Evolutionary conservation across 2,329 filamentous ascomycete species (phyloP), one percentile per base, ranked within the genome.

Genomic region (Cercospora zeae-maydis): DNA sequence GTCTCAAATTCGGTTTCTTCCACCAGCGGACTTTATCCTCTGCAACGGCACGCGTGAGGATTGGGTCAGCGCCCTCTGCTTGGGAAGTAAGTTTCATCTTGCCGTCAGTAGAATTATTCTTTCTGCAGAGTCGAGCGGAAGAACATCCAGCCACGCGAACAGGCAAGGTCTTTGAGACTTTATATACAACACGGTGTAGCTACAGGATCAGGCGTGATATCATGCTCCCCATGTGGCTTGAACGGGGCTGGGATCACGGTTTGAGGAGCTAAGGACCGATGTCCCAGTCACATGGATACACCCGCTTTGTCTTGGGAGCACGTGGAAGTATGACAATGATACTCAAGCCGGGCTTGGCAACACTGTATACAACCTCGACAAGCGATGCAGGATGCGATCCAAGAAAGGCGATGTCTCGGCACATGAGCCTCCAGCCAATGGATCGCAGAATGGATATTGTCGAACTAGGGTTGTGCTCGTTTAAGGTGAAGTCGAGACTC

Each of bases 1-100:
- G 71, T 58, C 84, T 78, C 39, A 87, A 75, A 66, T 87, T 87
- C 0, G 81, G 83, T 73, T 88, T 88, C 69, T 78, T 80, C 75
- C 81, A 86, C 49, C 49, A 53, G 14, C 27, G 30, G 49, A 34
- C 31, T 6, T 74, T 73, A 63, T 82, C 80, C 11, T 74, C 73
- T 60, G 78, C 75, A 24, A 79, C 61, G 24, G 63, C 63, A 10
- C 63, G 67, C 16, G 69, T 71, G 37, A 71, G 61, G 6, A 70
- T 52, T 33, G 68, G 69, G 30, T 71, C 68, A 11, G 62, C 53
- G 4, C 54, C 62, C 37, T 63, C 36, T 34, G 56, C 61, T 49
- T 63, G 56, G 9, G 61, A 63, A 16, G 51, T 57, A 37, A 63
- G 56, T 47, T 62, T 62, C 61, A 54, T 62, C 33, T 33, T 37